Evolutionary conservation across 441 rosid genomes (phyloP).

Genomic region (Capsella rubella): DNA sequence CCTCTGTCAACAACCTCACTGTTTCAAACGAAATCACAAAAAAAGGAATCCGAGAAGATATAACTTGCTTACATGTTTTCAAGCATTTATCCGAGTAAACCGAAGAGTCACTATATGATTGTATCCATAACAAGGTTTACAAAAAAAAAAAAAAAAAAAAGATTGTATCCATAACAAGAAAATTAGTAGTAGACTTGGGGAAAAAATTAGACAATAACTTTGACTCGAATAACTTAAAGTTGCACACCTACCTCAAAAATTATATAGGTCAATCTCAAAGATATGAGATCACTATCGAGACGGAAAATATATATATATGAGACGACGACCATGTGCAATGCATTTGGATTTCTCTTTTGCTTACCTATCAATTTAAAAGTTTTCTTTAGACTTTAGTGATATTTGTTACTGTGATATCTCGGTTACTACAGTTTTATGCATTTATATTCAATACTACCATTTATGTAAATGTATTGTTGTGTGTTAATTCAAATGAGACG

Average conservation of each 20-base stretch:
- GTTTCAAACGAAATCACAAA: neutral
- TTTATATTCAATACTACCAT: neutral
- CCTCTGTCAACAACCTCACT: neutral
- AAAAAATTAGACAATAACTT: conserved; percentile 1
- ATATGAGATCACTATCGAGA: conserved; percentile 29
- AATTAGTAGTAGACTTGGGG: neutral
- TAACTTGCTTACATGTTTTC: too few species aligned
- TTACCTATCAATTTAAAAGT: conserved; percentile 5
- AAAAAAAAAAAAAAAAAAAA: too few species aligned
- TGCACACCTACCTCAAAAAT: conserved; percentile 10
- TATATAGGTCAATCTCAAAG: conserved; percentile 18
- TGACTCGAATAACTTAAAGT: conserved; percentile 18
- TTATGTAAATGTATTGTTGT: too few species aligned
- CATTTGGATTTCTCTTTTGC: conserved; percentile 31
- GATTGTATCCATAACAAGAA: neutral
- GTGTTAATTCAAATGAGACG: too few species aligned
- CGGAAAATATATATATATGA: neutral
- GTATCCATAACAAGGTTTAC: too few species aligned
- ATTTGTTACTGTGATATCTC: neutral
- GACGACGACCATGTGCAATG: neutral
- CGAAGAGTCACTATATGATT: too few species aligned
- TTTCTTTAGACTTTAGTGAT: neutral
- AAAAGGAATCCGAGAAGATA: neutral
- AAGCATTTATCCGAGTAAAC: too few species aligned
- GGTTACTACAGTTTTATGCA: neutral